phyloP scores from a whole-genome alignment of 352 stramenopile genomes.

The Pythium myriotylum region DNA sequence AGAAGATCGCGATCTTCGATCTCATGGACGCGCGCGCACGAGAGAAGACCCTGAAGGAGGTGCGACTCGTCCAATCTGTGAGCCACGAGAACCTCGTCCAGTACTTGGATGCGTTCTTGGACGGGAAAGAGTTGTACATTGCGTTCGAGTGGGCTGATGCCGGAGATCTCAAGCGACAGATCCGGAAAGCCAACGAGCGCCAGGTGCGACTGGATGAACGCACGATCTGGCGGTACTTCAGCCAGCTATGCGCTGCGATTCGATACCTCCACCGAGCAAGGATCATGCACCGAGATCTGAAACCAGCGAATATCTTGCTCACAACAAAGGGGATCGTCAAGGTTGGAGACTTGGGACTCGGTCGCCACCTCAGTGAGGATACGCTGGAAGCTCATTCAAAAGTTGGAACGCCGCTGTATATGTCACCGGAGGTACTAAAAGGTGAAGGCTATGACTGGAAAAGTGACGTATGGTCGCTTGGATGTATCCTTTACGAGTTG shows the following conservation, averaged over 20 bases:
- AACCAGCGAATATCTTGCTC: constrained; percentile 95
- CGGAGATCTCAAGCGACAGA: constrained; percentile 93
- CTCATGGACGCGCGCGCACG: constrained; percentile 89
- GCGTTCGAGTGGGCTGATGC: constrained; percentile 94
- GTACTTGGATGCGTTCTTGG: constrained; percentile 92
- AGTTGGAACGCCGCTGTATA: constrained; percentile 94
- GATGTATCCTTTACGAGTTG: constrained; percentile 96
- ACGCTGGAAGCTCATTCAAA: constrained; percentile 88
- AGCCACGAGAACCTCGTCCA: constrained; percentile 91
- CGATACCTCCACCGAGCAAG: constrained; percentile 85
- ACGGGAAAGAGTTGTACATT: constrained; percentile 91
- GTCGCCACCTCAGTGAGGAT: constrained; percentile 77
- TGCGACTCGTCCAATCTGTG: constrained; percentile 90
- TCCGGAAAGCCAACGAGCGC: constrained; percentile 90
- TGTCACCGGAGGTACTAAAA: constrained; percentile 93
- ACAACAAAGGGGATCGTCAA: constrained; percentile 91
- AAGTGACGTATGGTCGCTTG: constrained; percentile 95
- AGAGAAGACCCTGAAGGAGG: constrained; percentile 92
- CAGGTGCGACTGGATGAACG: constrained; percentile 87
- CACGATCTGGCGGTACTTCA: constrained; percentile 94
- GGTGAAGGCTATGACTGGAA: constrained; percentile 95
- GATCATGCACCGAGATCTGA: constrained; percentile 95
- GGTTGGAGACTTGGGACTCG: constrained; percentile 81
- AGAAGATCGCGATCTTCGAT: constrained; percentile 93
- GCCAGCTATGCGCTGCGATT: constrained; percentile 87